Conservation (phyloP, 345 rosid genomes). For the Gossypium rotundifolium region DNA sequence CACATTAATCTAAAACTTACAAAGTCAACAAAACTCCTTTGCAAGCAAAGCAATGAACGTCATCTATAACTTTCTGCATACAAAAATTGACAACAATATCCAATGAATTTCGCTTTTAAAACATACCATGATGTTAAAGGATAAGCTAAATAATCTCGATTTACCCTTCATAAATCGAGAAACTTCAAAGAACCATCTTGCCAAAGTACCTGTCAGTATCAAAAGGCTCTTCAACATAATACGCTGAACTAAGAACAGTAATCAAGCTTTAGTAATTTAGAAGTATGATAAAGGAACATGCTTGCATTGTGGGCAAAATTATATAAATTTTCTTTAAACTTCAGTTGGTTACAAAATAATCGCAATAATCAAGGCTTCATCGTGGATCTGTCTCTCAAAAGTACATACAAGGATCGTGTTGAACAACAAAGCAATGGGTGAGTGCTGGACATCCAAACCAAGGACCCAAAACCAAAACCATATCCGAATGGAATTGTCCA, state of each 20-base stretch:
- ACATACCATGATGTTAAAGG: too few species aligned
- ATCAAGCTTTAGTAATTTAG: neutral
- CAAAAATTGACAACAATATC: neutral
- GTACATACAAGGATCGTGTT: slow-evolving; percentile 18
- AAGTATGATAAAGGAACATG: neutral
- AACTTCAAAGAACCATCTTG: neutral
- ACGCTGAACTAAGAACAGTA: neutral
- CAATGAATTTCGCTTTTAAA: too few species aligned
- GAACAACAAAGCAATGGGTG: slow-evolving; percentile 14
- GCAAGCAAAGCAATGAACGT: neutral
- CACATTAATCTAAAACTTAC: neutral
- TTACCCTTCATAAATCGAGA: neutral
- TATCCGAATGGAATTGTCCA: slow-evolving; percentile 7
- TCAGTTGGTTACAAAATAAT: slow-evolving; percentile 8
- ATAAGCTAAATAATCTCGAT: too few species aligned
- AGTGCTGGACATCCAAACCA: slow-evolving; percentile 18
- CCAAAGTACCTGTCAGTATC: neutral
- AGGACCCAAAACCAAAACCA: slow-evolving; percentile 18
- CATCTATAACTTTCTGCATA: neutral
- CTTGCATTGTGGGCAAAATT: neutral
- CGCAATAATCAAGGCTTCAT: neutral
- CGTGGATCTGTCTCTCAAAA: neutral
- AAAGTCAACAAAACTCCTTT: neutral
- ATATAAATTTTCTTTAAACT: neutral
- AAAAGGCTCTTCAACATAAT: neutral